phyloP scores from a whole-genome alignment of 495 filamentous ascomycete species.

The Neurospora tetrasperma region DNA sequence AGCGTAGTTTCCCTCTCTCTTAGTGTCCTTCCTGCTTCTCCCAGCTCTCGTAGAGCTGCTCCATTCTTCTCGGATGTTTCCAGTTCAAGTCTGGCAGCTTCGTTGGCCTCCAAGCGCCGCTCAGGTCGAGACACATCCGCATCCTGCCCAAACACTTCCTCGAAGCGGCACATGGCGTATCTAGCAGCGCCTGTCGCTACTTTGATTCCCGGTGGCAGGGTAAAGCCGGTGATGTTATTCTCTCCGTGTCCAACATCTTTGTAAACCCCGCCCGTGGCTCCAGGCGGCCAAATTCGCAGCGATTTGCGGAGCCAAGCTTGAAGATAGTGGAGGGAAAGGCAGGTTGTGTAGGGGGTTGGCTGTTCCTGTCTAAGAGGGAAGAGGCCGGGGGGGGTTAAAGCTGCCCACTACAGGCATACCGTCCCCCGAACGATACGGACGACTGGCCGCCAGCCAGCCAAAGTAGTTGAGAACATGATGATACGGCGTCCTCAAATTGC shows the following conservation, averaged over 20 bases:
- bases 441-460: not conserved
- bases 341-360: slow-evolving; percentile 12
- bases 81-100: not conserved
- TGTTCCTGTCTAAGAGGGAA: too few relatives aligned
- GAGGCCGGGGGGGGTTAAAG: too few relatives aligned
- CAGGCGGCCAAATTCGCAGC: slow-evolving; percentile 33
- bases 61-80: not conserved
- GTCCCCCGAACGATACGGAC: not conserved
- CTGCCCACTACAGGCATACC: too few relatives aligned
- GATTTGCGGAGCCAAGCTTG: slow-evolving; percentile 37
- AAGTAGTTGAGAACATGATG: too few relatives aligned
- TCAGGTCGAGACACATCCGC: slow-evolving; percentile 27
- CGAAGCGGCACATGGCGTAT: slow-evolving; percentile 3
- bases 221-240: slow-evolving; percentile 16
- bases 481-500: too few relatives aligned
- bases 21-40: slow-evolving; percentile 5
- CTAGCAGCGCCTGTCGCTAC: slow-evolving; percentile 15
- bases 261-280: slow-evolving; percentile 36
- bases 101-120: slow-evolving; percentile 33
- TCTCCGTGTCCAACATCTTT: slow-evolving; percentile 20
- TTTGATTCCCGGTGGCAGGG: slow-evolving; percentile 19
- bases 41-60: not conserved
- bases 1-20: slow-evolving; percentile 27
- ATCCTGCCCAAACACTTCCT: slow-evolving; percentile 14
- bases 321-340: slow-evolving; percentile 34